A percentile compares a stretch with the other conserved stretches of the same genome.
These are phyloP conservation scores for Exsudoporus frostii DNA, from an alignment of 768 basidiomycete species.

Conservation along the genomic window DNA sequence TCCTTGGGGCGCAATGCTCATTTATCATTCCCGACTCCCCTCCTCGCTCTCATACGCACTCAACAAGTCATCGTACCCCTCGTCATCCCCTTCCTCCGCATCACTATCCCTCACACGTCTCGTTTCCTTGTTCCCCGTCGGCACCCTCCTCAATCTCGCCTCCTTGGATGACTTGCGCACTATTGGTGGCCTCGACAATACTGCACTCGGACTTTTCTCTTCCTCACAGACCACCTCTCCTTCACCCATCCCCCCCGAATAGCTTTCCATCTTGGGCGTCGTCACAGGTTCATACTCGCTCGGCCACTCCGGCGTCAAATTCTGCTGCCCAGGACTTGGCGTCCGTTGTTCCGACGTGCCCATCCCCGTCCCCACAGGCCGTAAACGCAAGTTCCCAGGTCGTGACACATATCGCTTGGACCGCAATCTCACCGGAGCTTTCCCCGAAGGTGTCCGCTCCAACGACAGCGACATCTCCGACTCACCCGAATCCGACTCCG, in stretches of 20 bases:
- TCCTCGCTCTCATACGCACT: constrained; percentile 84
- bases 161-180: constrained; percentile 31
- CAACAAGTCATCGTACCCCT: constrained; percentile 70
- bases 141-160: constrained; percentile 44
- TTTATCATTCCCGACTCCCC: constrained; percentile 33
- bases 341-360: constrained; percentile 31
- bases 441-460: constrained; percentile 32
- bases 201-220: not conserved
- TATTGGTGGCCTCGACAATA: constrained; percentile 23
- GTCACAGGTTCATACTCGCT: constrained; percentile 46
- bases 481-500: constrained; percentile 37
- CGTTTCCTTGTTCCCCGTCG: constrained; percentile 40
- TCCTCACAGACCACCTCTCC: not conserved
- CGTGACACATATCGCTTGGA: constrained; percentile 48
- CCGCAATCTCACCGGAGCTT: constrained; percentile 42
- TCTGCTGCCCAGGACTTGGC: constrained; percentile 46
- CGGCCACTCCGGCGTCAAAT: constrained; percentile 52
- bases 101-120: constrained; percentile 51
- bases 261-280: constrained; percentile 57
- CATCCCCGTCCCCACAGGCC: constrained; percentile 14
- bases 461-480: constrained; percentile 40
- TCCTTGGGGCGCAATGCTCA: constrained; percentile 8
- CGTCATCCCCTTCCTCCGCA: constrained; percentile 76
- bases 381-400: constrained; percentile 48
- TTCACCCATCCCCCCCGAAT: constrained; percentile 33